Conservation (phyloP, 148 eudicot species). For the Agrostemma githago region DNA sequence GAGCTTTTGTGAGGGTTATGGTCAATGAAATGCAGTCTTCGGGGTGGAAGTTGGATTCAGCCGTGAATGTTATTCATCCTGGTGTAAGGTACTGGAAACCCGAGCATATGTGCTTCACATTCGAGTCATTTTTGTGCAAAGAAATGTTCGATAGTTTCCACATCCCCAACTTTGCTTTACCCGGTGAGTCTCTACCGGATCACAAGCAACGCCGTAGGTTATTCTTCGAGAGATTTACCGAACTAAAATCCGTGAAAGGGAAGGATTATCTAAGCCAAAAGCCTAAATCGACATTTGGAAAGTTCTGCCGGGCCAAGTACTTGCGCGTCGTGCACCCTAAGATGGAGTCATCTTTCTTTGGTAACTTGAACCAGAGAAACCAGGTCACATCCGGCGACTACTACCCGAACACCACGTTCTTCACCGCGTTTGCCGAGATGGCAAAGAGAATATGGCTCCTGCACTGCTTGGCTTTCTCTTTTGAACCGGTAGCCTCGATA, state of each 20-base stretch:
- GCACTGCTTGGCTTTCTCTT: constrained; percentile 72
- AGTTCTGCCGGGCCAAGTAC: constrained; percentile 69
- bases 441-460: constrained; percentile 79
- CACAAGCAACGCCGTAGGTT: constrained; percentile 29
- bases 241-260: constrained; percentile 51
- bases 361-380: constrained; percentile 55
- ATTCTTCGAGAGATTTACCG: constrained; percentile 69
- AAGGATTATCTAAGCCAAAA: constrained; percentile 58
- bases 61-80: constrained; percentile 65
- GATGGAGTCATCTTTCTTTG: constrained; percentile 75
- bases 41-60: constrained; percentile 74
- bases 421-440: constrained; percentile 54
- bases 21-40: constrained; percentile 64
- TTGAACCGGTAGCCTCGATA: constrained; percentile 50
- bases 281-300: constrained; percentile 71
- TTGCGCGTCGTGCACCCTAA: constrained; percentile 64
- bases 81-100: constrained; percentile 46
- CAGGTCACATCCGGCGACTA: constrained; percentile 49
- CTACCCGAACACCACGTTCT: constrained; percentile 55
- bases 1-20: constrained; percentile 57
- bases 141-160: constrained; percentile 83
- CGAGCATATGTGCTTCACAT: constrained; percentile 54
- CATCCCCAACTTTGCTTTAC: constrained; percentile 39
- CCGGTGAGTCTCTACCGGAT: constrained; percentile 40
- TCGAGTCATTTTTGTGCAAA: constrained; percentile 78